A percentile compares a stretch with the other conserved stretches of the same genome.
These are phyloP conservation scores for Malus sylvestris DNA, from an alignment of 306 rosid species.

Conservation along the genomic window DNA sequence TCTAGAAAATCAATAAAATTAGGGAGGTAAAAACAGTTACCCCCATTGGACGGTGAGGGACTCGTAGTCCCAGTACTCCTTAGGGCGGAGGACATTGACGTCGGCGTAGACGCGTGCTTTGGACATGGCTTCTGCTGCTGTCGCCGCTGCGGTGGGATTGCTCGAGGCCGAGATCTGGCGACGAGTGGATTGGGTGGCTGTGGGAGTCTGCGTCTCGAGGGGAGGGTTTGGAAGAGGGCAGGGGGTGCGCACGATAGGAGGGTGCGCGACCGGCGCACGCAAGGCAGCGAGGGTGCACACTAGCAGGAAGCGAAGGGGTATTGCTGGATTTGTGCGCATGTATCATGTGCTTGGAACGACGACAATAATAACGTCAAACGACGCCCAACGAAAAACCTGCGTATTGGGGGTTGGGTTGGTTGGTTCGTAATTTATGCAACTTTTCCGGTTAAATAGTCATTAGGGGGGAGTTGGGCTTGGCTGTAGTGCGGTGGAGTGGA, in stretches of 20 bases:
- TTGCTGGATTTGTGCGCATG: constrained; percentile 32
- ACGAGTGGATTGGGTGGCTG: background rate
- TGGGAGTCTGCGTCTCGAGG: background rate
- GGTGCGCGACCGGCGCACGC: constrained; percentile 52
- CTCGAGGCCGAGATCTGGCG: background rate
- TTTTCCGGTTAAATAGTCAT: background rate
- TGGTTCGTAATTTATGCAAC: background rate
- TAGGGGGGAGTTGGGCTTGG: background rate
- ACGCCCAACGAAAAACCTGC: background rate
- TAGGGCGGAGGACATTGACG: constrained; percentile 74
- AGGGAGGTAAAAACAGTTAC: constrained; percentile 22
- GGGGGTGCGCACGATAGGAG: constrained; percentile 46
- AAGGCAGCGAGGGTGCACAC: constrained; percentile 39
- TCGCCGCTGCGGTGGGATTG: constrained; percentile 1
- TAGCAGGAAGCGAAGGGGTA: constrained; percentile 31
- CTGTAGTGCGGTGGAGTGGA: too few species aligned
- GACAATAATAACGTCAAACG: constrained; percentile 7
- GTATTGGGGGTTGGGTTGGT: background rate
- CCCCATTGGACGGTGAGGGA: constrained; percentile 94
- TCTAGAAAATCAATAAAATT: background rate
- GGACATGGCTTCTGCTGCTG: constrained; percentile 38
- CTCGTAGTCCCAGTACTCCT: constrained; percentile 92
- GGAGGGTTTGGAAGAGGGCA: constrained; percentile 7
- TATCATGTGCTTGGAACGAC: constrained; percentile 21
- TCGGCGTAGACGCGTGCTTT: constrained; percentile 84